Evolutionary conservation across 169 alveolate genomes (phyloP).

Genomic region (Cryptosporidium canis): DNA sequence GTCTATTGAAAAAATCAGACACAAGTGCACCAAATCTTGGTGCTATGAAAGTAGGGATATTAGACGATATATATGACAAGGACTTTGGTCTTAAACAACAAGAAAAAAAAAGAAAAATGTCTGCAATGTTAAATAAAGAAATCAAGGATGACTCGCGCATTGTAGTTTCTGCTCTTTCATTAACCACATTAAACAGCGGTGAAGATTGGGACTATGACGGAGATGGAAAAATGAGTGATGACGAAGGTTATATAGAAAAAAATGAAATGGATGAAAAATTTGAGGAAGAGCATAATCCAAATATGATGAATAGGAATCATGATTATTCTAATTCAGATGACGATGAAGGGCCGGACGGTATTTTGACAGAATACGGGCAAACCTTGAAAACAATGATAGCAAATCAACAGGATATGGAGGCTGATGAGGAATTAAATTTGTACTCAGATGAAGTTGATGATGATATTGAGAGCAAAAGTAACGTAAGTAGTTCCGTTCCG

Average conservation of each 20-base stretch:
- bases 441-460: constrained; percentile 69
- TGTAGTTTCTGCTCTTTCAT: constrained; percentile 65
- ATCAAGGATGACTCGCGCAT: constrained; percentile 11
- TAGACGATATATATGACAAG: constrained; percentile 58
- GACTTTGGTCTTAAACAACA: constrained; percentile 62
- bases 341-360: constrained; percentile 68
- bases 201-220: constrained; percentile 69
- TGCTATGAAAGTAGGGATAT: neutral
- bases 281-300: constrained; percentile 44
- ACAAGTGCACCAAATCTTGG: neutral
- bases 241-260: constrained; percentile 60
- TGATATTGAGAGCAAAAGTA: constrained; percentile 55
- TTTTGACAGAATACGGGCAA: constrained; percentile 68
- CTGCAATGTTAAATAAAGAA: constrained; percentile 32
- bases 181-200: constrained; percentile 27
- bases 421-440: constrained; percentile 62
- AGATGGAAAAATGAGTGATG: constrained; percentile 71
- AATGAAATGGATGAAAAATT: constrained; percentile 34
- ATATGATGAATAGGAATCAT: constrained; percentile 13
- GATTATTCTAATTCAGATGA: constrained; percentile 54
- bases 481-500: constrained; percentile 46
- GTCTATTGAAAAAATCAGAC: neutral
- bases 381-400: constrained; percentile 64
- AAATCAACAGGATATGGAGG: constrained; percentile 71
- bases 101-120: constrained; percentile 59